Percentiles rank a stretch among this genome's conserved stretches.
Conservation (phyloP, 2,329 filamentous ascomycete species). For the Colletotrichum paranaense region DNA sequence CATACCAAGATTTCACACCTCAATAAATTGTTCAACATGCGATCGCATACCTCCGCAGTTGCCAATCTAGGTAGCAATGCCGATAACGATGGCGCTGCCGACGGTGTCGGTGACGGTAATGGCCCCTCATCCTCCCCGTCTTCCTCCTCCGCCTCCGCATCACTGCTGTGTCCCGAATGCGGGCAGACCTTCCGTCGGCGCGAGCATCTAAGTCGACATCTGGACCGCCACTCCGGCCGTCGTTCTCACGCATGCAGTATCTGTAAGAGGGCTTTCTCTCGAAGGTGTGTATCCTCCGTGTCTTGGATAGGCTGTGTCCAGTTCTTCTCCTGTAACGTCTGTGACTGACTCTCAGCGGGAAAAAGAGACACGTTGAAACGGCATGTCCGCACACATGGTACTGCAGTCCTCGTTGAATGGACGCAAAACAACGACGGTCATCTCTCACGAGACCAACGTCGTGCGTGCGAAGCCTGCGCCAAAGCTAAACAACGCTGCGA, state of each 20-base stretch:
- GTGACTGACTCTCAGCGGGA: not conserved
- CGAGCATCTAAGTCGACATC: slow-evolving; percentile 11
- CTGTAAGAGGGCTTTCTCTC: not conserved
- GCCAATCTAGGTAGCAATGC: not conserved
- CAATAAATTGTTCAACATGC: not conserved
- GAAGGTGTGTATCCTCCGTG: not conserved
- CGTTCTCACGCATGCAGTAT: slow-evolving; percentile 7
- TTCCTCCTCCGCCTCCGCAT: not conserved
- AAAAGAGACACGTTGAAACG: not conserved
- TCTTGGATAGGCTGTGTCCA: not conserved
- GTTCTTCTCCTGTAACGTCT: not conserved
- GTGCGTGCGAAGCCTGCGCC: slow-evolving; percentile 11
- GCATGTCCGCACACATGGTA: not conserved
- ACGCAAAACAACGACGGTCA: not conserved
- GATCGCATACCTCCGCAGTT: not conserved
- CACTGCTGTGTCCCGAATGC: slow-evolving; percentile 4
- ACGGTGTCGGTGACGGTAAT: not conserved
- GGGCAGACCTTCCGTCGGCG: slow-evolving; percentile 5
- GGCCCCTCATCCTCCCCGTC: not conserved
- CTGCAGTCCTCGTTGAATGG: not conserved
- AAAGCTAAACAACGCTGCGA: slow-evolving; percentile 8
- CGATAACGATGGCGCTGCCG: not conserved
- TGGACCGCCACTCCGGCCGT: not conserved
- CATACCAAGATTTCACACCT: not conserved
- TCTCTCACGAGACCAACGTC: not conserved